Percentiles rank a stretch among this genome's conserved stretches.
These are phyloP conservation scores for Fusarium euwallaceae DNA, from an alignment of 2,329 filamentous ascomycete genomes.

Conservation along the genomic window DNA sequence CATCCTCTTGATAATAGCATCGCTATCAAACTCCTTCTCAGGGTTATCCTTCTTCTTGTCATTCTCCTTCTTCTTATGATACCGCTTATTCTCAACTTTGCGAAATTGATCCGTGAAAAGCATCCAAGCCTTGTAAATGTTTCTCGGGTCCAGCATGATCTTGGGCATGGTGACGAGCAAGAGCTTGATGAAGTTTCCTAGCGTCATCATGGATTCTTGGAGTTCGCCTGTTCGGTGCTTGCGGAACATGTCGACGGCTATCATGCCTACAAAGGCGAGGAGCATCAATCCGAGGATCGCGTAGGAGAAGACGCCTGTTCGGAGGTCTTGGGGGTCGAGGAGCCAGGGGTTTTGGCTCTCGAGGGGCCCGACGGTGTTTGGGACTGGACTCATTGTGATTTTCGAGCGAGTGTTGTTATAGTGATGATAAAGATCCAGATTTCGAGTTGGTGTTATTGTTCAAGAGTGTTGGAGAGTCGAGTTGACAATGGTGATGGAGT, in stretches of 20 bases:
- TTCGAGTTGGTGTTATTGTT: neutral
- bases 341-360: neutral
- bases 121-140: slow-evolving; percentile 7
- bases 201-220: neutral
- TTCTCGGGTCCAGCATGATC: slow-evolving; percentile 12
- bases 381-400: neutral
- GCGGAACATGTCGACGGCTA: slow-evolving; percentile 24
- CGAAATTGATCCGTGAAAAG: slow-evolving; percentile 34
- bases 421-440: neutral
- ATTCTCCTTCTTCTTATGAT: neutral
- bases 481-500: neutral
- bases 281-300: slow-evolving; percentile 19
- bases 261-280: slow-evolving; percentile 14
- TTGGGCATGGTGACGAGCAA: slow-evolving; percentile 7
- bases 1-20: slow-evolving; percentile 14
- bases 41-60: neutral
- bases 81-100: slow-evolving; percentile 12
- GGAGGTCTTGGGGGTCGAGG: neutral
- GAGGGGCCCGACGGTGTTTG: neutral
- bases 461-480: neutral
- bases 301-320: slow-evolving; percentile 12
- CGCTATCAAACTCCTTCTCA: neutral
- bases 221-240: slow-evolving; percentile 33
- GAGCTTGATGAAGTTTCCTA: neutral
- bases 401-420: neutral